These are phyloP conservation scores for Schwanniomyces pseudopolymorphus DNA, from an alignment of 805 yeast genomes.

Conservation along the genomic window DNA sequence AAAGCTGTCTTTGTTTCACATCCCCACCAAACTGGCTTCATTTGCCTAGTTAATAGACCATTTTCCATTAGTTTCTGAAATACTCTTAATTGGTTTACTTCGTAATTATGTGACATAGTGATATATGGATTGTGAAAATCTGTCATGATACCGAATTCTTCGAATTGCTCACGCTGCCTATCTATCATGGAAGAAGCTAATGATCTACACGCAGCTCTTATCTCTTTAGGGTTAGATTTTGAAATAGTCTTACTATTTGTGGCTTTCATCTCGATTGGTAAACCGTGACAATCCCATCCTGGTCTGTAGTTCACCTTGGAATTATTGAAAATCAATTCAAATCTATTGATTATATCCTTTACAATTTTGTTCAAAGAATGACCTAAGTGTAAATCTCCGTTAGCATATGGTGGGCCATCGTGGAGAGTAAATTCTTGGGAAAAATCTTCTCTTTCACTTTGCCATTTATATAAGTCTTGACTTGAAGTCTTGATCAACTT, in stretches of 20 bases:
- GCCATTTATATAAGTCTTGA: constrained; percentile 66
- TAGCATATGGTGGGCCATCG: constrained; percentile 99
- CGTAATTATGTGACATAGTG: constrained; percentile 72
- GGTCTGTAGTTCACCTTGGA: constrained; percentile 72
- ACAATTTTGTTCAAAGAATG: constrained; percentile 89
- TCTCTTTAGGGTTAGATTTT: constrained; percentile 45
- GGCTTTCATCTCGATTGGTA: constrained; percentile 93
- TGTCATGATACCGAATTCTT: constrained; percentile 75
- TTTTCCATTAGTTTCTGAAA: constrained; percentile 64
- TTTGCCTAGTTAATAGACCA: constrained; percentile 75
- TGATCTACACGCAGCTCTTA: constrained; percentile 62
- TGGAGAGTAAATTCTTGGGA: constrained; percentile 62
- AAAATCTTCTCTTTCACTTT: constrained; percentile 22
- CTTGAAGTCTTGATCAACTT: constrained; percentile 52
- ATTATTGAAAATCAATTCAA: constrained; percentile 57
- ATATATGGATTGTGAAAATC: constrained; percentile 74
- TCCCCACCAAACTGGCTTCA: constrained; percentile 97
- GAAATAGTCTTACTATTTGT: constrained; percentile 22
- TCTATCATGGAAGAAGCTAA: constrained; percentile 71
- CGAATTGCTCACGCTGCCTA: constrained; percentile 63
- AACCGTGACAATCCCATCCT: constrained; percentile 99
- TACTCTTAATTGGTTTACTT: constrained; percentile 68
- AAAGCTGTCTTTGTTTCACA: constrained; percentile 90
- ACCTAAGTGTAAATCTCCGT: constrained; percentile 88
- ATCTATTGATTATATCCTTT: constrained; percentile 82